Evolutionary conservation across 2,329 filamentous ascomycete species (phyloP).

Genomic region (Coleophoma crateriformis): DNA sequence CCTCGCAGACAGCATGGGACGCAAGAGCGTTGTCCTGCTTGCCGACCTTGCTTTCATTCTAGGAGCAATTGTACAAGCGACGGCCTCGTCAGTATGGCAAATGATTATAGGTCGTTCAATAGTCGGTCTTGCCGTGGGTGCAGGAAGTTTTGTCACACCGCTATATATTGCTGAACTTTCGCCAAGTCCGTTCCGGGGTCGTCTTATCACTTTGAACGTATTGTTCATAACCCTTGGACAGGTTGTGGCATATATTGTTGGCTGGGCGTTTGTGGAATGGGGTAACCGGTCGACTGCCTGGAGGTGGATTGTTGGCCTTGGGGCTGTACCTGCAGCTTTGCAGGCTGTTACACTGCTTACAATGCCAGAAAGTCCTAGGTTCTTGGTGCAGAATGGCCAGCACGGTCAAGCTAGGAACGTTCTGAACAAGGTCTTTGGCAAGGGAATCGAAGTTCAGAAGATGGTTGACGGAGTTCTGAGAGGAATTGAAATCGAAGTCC

Average conservation of each 20-base stretch:
- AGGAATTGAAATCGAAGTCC: conserved; percentile 68
- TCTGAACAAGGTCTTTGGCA: conserved; percentile 58
- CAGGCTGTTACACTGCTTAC: conserved; percentile 64
- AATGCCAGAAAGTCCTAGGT: conserved; percentile 86
- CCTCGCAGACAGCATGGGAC: conserved; percentile 56
- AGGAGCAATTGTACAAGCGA: conserved; percentile 62
- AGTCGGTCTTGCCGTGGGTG: conserved; percentile 68
- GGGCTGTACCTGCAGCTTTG: conserved; percentile 67
- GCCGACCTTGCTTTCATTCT: conserved; percentile 63
- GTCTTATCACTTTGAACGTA: conserved; percentile 75
- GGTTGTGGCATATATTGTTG: conserved; percentile 80
- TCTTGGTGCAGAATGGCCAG: conserved; percentile 68
- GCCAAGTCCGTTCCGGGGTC: conserved; percentile 68
- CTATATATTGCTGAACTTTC: conserved; percentile 85
- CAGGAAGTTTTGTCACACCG: conserved; percentile 76
- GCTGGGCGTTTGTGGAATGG: conserved; percentile 65
- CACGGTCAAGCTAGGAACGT: conserved; percentile 58
- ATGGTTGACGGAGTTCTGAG: conserved; percentile 56
- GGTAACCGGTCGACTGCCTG: conserved; percentile 56
- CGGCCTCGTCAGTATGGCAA: conserved; percentile 45
- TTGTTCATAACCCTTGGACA: conserved; percentile 85
- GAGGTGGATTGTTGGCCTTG: conserved; percentile 89
- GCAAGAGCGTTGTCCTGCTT: conserved; percentile 56
- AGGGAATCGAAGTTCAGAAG: conserved; percentile 32
- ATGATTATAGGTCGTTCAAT: conserved; percentile 67